Percentiles rank a stretch among this genome's conserved stretches.
Conservation (phyloP, 2,329 filamentous ascomycete genomes). For the Colletotrichum aenigma region DNA sequence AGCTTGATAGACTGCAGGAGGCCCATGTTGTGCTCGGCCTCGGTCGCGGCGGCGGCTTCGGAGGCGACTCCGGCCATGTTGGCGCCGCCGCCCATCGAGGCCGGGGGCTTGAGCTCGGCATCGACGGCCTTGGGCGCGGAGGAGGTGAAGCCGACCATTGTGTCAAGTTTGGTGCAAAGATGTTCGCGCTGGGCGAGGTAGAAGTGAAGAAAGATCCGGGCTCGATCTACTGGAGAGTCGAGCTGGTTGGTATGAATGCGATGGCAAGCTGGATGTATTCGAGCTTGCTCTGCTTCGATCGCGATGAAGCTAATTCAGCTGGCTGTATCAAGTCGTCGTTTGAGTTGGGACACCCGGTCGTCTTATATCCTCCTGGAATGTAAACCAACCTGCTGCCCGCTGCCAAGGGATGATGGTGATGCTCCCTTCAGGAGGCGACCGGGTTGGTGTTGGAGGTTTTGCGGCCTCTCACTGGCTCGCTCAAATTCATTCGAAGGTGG, state of each 20-base stretch:
- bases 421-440: neutral
- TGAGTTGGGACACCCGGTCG: neutral
- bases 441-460: neutral
- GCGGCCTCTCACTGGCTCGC: constrained; percentile 17
- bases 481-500: constrained; percentile 14
- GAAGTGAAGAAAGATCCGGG: neutral
- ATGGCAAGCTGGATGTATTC: neutral
- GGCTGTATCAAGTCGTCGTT: neutral
- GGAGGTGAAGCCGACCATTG: neutral
- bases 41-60: constrained; percentile 41
- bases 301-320: neutral
- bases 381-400: neutral
- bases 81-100: neutral
- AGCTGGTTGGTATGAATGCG: neutral
- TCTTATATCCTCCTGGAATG: constrained; percentile 2
- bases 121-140: neutral
- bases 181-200: neutral
- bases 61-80: neutral
- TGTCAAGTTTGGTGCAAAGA: neutral
- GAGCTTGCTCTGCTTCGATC: neutral
- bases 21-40: constrained; percentile 40
- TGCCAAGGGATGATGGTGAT: constrained; percentile 3
- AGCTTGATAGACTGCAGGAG: constrained; percentile 42
- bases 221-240: neutral
- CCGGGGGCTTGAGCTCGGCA: neutral